phyloP scores from a whole-genome alignment of 1,284 basidiomycete species.

The Fomitopsis schrenkii region DNA sequence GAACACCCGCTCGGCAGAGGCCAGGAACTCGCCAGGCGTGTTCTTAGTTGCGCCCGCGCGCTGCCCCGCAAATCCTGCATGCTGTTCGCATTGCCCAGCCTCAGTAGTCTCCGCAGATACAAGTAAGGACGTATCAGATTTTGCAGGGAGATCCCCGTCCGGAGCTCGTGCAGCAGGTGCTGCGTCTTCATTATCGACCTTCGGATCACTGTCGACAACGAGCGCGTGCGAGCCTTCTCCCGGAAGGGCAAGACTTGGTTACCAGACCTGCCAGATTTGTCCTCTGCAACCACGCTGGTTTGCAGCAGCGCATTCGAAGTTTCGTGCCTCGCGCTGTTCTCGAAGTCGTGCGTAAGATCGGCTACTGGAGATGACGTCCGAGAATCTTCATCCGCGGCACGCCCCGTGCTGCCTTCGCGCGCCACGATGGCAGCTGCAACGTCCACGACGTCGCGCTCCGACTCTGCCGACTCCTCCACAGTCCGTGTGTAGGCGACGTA shows the following conservation, averaged over 20 bases:
- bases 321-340: neutral
- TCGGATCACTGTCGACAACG: neutral
- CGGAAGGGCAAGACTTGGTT: neutral
- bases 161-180: neutral
- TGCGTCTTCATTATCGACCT: neutral
- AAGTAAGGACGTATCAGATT: neutral
- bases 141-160: neutral
- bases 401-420: neutral
- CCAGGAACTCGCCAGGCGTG: constrained; percentile 28
- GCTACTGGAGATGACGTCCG: neutral
- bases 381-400: neutral
- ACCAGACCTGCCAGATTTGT: neutral
- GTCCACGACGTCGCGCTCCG: neutral
- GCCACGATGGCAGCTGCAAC: neutral
- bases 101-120: neutral
- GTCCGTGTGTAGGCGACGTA: neutral
- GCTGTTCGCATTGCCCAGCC: neutral
- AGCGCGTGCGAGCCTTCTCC: neutral
- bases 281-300: neutral
- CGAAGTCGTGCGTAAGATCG: neutral
- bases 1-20: constrained; percentile 46
- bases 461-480: neutral
- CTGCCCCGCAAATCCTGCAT: constrained; percentile 2
- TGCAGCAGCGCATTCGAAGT: neutral
- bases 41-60: constrained; percentile 1